Conservation (phyloP, 495 filamentous ascomycete genomes). For the Penicillium cosmopolitanum region DNA sequence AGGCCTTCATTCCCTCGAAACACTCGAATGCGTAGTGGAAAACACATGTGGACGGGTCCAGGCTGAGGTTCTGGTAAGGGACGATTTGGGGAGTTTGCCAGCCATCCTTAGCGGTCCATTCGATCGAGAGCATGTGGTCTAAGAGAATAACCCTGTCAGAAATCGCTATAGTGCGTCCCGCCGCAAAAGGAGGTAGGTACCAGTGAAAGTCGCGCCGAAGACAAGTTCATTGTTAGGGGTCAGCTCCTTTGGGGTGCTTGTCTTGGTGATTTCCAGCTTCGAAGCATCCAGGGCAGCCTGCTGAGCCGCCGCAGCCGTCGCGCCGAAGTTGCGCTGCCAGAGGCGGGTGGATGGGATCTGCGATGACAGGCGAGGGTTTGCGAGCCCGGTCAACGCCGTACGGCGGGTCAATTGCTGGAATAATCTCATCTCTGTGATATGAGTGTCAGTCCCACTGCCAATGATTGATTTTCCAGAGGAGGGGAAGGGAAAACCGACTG, state of each 20-base stretch:
- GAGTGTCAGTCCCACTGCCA: neutral
- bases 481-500: conserved; percentile 15
- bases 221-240: conserved; percentile 76
- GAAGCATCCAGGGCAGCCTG: conserved; percentile 70
- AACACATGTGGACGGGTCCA: conserved; percentile 95
- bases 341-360: conserved; percentile 29
- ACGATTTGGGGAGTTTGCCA: conserved; percentile 82
- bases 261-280: conserved; percentile 75
- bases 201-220: conserved; percentile 88
- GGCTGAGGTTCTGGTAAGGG: conserved; percentile 94
- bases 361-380: conserved; percentile 33
- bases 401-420: conserved; percentile 47
- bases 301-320: conserved; percentile 55
- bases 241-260: conserved; percentile 72
- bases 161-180: neutral
- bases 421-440: conserved; percentile 37
- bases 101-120: conserved; percentile 83
- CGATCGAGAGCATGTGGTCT: conserved; percentile 97
- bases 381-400: conserved; percentile 1
- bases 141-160: conserved; percentile 23
- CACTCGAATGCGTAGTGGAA: conserved; percentile 98
- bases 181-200: conserved; percentile 38
- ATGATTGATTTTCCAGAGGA: neutral
- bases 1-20: conserved; percentile 99
- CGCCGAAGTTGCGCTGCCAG: conserved; percentile 61